Percentiles rank a stretch among this genome's conserved stretches.
Conservation (phyloP, 1,284 basidiomycete genomes). For the Ceratobasidium papillatum region DNA sequence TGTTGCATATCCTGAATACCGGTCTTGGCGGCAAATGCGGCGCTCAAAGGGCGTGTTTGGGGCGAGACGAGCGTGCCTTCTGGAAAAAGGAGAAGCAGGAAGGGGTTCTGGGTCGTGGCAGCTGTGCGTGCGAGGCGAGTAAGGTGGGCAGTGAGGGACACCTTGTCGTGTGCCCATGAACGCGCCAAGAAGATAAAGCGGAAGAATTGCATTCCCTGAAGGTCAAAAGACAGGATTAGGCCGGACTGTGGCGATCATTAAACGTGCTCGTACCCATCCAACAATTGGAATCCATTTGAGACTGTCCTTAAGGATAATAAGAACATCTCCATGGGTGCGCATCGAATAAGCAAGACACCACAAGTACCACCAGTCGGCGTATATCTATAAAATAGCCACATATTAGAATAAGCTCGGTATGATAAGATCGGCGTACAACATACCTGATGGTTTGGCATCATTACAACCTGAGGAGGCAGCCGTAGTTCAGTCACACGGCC, state of each 20-base stretch:
- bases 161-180: slow-evolving; percentile 84
- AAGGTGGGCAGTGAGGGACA: slow-evolving; percentile 67
- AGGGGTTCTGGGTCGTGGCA: slow-evolving; percentile 70
- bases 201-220: slow-evolving; percentile 89
- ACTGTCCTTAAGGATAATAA: slow-evolving; percentile 90
- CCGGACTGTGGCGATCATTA: neutral
- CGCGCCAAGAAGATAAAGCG: slow-evolving; percentile 89
- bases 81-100: slow-evolving; percentile 89
- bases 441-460: slow-evolving; percentile 86
- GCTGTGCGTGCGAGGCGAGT: slow-evolving; percentile 67
- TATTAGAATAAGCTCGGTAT: neutral
- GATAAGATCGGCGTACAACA: slow-evolving; percentile 43
- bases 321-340: slow-evolving; percentile 74
- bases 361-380: slow-evolving; percentile 92
- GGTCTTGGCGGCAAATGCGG: slow-evolving; percentile 82
- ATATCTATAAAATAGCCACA: slow-evolving; percentile 64
- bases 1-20: slow-evolving; percentile 84
- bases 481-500: slow-evolving; percentile 70
- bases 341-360: slow-evolving; percentile 88
- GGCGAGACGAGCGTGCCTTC: slow-evolving; percentile 91
- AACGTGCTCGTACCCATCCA: slow-evolving; percentile 74
- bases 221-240: neutral
- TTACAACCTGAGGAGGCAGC: slow-evolving; percentile 77
- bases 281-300: slow-evolving; percentile 88
- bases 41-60: slow-evolving; percentile 82